Evolutionary conservation across 441 rosid genomes (phyloP).

Genomic region (Pelargonium hybrid): DNA sequence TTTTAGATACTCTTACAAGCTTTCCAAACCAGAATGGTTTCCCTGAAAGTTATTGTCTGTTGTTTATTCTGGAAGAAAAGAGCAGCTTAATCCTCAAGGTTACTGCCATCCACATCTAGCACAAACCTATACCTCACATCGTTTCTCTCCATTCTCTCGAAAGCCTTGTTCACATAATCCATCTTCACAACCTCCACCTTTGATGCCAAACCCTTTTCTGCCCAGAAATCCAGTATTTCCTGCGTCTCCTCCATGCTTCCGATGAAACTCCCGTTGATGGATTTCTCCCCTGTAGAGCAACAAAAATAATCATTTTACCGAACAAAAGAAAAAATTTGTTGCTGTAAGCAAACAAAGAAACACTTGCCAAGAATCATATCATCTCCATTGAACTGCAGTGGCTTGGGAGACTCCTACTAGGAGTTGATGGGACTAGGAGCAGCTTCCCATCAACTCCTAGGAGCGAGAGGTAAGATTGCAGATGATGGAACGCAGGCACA

Average conservation of each 20-base stretch:
- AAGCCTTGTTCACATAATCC: constrained; percentile 32
- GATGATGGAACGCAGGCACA: constrained; percentile 31
- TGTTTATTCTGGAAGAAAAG: background rate
- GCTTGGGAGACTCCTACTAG: constrained; percentile 30
- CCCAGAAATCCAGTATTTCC: constrained; percentile 33
- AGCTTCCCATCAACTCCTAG: constrained; percentile 35
- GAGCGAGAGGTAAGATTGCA: constrained; percentile 28
- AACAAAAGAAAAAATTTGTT: no score
- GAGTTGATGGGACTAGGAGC: no score
- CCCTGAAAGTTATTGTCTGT: background rate
- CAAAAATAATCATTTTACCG: background rate
- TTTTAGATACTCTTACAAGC: background rate
- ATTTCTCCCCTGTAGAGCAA: constrained; percentile 26
- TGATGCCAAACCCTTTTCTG: constrained; percentile 28
- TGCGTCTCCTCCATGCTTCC: constrained; percentile 37
- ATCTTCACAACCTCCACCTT: constrained; percentile 34
- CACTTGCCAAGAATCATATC: constrained; percentile 24
- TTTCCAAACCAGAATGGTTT: background rate
- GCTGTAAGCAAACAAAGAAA: background rate
- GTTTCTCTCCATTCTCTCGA: constrained; percentile 36
- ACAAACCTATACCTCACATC: constrained; percentile 38
- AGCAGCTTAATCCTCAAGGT: constrained; percentile 11
- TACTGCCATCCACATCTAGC: constrained; percentile 32
- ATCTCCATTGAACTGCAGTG: constrained; percentile 24
- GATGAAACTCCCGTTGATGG: constrained; percentile 27